Evolutionary conservation across 352 stramenopile genomes (phyloP).

Genomic region (Pythium guiyangense): DNA sequence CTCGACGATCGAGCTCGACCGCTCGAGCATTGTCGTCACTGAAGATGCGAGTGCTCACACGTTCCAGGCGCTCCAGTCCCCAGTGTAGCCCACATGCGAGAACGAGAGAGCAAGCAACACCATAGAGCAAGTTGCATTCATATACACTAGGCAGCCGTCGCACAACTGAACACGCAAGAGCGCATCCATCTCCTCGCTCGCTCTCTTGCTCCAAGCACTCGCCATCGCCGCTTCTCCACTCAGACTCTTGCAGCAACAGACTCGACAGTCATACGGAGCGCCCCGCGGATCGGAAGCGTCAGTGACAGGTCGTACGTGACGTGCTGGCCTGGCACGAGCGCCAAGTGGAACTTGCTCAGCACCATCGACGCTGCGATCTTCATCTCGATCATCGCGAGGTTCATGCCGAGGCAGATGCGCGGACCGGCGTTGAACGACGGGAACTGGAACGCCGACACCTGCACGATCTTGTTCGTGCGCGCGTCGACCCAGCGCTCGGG

Average conservation of each 20-base stretch:
- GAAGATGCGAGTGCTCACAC: background rate
- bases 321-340: slow-evolving; percentile 18
- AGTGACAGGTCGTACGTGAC: slow-evolving; percentile 28
- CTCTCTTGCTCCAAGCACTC: no score
- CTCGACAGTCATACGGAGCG: slow-evolving; percentile 13
- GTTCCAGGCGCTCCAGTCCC: background rate
- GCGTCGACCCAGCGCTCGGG: slow-evolving; percentile 45
- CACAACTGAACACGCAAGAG: no score
- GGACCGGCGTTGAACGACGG: slow-evolving; percentile 37
- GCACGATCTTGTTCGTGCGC: slow-evolving; percentile 4
- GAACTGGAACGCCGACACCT: slow-evolving; percentile 42
- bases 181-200: no score
- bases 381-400: slow-evolving; percentile 19
- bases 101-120: no score
- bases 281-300: slow-evolving; percentile 29
- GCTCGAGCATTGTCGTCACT: background rate
- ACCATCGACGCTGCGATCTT: slow-evolving; percentile 29
- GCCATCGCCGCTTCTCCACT: no score
- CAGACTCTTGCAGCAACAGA: background rate
- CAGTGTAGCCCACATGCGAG: no score
- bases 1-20: background rate
- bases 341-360: slow-evolving; percentile 28
- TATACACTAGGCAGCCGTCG: no score
- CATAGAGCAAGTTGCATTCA: no score
- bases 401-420: slow-evolving; percentile 40